Conservation (phyloP, 768 basidiomycete genomes). For the Serpula lacrymans region DNA sequence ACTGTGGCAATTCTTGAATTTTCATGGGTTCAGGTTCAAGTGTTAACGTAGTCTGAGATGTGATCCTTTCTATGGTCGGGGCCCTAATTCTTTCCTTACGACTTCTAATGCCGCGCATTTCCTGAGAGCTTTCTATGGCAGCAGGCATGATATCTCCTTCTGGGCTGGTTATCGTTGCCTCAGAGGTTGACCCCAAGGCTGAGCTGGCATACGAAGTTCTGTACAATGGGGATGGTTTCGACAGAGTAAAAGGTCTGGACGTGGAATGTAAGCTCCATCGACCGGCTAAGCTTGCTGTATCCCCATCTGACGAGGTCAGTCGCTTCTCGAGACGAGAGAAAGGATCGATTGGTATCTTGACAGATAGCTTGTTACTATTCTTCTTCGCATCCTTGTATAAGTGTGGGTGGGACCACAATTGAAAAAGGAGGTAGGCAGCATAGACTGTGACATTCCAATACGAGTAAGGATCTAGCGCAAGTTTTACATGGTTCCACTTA, state of each 20-base stretch:
- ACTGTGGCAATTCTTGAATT: slow-evolving; percentile 11
- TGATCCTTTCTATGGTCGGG: too few relatives aligned
- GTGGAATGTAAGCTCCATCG: slow-evolving; percentile 11
- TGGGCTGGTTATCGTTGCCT: too few relatives aligned
- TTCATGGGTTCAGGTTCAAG: slow-evolving; percentile 11
- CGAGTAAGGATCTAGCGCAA: background rate
- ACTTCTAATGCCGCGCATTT: too few relatives aligned
- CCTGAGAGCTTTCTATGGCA: too few relatives aligned
- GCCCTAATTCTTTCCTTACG: too few relatives aligned
- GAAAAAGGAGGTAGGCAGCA: slow-evolving; percentile 47
- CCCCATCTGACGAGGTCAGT: slow-evolving; percentile 17
- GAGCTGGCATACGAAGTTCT: slow-evolving; percentile 8
- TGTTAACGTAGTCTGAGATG: background rate
- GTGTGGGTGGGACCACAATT: slow-evolving; percentile 53
- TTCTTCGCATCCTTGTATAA: slow-evolving; percentile 48
- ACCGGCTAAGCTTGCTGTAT: slow-evolving; percentile 6
- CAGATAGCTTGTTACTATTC: slow-evolving; percentile 37
- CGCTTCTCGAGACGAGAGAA: slow-evolving; percentile 28
- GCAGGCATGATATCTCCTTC: too few relatives aligned
- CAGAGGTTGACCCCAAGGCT: slow-evolving; percentile 21
- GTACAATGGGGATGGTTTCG: slow-evolving; percentile 10
- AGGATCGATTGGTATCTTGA: slow-evolving; percentile 27
- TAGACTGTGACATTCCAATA: slow-evolving; percentile 38
- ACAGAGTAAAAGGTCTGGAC: slow-evolving; percentile 7
- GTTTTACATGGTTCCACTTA: too few relatives aligned